phyloP scores from a whole-genome alignment of 1,284 basidiomycete genomes.

The Irpex rosettiformis region DNA sequence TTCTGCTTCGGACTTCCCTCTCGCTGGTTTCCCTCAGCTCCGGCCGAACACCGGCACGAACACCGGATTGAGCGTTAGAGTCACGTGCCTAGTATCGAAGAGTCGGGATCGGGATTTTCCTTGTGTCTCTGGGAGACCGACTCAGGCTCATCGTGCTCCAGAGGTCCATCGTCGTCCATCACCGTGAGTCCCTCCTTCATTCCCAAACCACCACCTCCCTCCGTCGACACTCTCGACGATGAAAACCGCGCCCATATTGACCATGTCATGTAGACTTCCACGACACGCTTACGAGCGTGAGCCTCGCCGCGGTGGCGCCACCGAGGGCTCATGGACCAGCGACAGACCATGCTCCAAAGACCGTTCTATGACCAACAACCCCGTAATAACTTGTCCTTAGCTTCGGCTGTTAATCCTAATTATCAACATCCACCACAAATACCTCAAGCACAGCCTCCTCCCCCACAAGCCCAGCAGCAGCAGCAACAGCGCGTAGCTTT shows the following conservation, averaged over 20 bases:
- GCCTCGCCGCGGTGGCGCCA: neutral
- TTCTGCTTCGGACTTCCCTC: too few relatives aligned
- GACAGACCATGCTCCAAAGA: constrained; percentile 10
- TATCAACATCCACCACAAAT: constrained; percentile 6
- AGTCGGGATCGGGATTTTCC: constrained; percentile 9
- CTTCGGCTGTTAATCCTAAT: constrained; percentile 5
- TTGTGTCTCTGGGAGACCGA: constrained; percentile 11
- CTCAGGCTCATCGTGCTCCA: neutral
- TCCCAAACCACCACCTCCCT: neutral
- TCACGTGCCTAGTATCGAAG: neutral
- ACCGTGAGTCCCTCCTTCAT: constrained; percentile 10
- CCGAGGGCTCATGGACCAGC: constrained; percentile 13
- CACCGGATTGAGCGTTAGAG: neutral
- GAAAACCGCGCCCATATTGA: neutral
- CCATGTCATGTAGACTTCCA: neutral
- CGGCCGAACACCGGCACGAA: neutral
- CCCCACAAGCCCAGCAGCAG: constrained; percentile 10
- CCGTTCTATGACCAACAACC: neutral
- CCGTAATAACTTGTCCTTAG: constrained; percentile 1
- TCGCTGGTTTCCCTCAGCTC: neutral
- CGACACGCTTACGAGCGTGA: too few relatives aligned
- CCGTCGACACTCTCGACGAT: neutral
- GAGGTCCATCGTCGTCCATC: constrained; percentile 12
- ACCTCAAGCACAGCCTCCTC: constrained; percentile 8
- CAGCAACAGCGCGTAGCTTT: neutral